Base-by-base conservation (phyloP, 1,139 yeast genomes). In the Yamadazyma sp. region DNA sequence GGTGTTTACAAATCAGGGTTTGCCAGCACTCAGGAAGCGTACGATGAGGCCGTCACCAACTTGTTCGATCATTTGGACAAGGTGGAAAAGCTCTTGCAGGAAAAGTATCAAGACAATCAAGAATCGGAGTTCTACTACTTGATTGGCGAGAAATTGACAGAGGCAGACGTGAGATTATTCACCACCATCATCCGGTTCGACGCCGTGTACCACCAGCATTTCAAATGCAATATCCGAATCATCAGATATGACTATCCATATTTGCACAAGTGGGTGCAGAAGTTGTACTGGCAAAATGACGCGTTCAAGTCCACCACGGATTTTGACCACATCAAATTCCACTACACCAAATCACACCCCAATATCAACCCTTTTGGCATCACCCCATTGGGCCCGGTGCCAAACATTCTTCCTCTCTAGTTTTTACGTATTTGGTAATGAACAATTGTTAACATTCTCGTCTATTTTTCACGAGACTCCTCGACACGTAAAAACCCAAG, bases 1-100 rank as follows among this genome's bases (percentile, higher is more conserved):
- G 97, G 97, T 29, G 97, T 92, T 24, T 92, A 92, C 72, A 92
- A 89, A 67, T 51, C 95, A 2, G 97, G 97, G 0, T 92, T 90
- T 62, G 89, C 97, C 6, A 80, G 90, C 15, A 75, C 75, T 40
- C 95, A 88, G 57, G 89, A 82, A 43, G 88, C 85, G 17, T 92
- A 92, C 57, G 94, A 86, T 48, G 66, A 66, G 43, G 86, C 86
- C 51, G 90, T 86, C 6, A 61, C 58, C 30, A 76, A 73, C 34
- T 68, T 90, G 26, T 92, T 92, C 59, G 65, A 69, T 25, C 74
- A 82, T 48, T 72, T 90, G 56, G 96, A 88, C 54, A 81, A 76
- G 53, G 80, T 87, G 32, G 98, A 92, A 62, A 60, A 58, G 12
- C 61, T 86, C 26, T 73, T 92, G 43, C 63, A 68, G 39, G 54